A percentile compares a stretch with the other conserved stretches of the same genome.
phyloP scores from a whole-genome alignment of 2,329 filamentous ascomycete species.

The Bipolaris sorokiniana region DNA sequence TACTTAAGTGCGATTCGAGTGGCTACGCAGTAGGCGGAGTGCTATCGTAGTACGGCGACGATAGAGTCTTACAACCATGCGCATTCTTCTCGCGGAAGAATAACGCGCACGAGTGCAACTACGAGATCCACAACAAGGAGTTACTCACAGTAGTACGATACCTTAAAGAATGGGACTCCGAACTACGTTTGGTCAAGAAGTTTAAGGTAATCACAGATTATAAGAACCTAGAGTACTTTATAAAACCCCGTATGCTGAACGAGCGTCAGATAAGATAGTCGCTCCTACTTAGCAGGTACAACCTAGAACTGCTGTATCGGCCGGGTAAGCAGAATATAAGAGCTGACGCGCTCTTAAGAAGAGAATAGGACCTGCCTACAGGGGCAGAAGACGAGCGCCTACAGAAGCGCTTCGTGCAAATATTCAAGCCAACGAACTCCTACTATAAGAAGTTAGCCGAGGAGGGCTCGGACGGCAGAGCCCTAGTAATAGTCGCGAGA shows the following conservation, averaged over 20 bases:
- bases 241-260: slow-evolving; percentile 32
- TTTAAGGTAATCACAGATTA: slow-evolving; percentile 37
- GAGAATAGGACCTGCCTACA: slow-evolving; percentile 3
- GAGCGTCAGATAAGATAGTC: slow-evolving; percentile 32
- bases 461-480: not conserved
- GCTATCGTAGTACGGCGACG: slow-evolving; percentile 16
- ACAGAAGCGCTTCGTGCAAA: not conserved
- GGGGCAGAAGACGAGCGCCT: not conserved
- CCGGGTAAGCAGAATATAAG: too few relatives aligned
- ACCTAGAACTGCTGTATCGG: slow-evolving; percentile 8
- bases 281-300: not conserved
- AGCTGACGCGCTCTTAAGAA: not conserved
- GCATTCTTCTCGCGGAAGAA: slow-evolving; percentile 28
- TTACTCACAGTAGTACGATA: slow-evolving; percentile 41
- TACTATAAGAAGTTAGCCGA: not conserved
- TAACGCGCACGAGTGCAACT: slow-evolving; percentile 36
- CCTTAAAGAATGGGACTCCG: slow-evolving; percentile 32
- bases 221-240: slow-evolving; percentile 40
- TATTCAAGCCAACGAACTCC: not conserved
- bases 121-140: slow-evolving; percentile 48
- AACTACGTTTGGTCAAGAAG: slow-evolving; percentile 18
- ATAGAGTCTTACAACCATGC: slow-evolving; percentile 10
- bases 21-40: slow-evolving; percentile 12
- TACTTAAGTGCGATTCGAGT: slow-evolving; percentile 33
- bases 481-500: not conserved